Conservation (phyloP, 495 filamentous ascomycete genomes). For the Trichoderma orchidacearum region DNA sequence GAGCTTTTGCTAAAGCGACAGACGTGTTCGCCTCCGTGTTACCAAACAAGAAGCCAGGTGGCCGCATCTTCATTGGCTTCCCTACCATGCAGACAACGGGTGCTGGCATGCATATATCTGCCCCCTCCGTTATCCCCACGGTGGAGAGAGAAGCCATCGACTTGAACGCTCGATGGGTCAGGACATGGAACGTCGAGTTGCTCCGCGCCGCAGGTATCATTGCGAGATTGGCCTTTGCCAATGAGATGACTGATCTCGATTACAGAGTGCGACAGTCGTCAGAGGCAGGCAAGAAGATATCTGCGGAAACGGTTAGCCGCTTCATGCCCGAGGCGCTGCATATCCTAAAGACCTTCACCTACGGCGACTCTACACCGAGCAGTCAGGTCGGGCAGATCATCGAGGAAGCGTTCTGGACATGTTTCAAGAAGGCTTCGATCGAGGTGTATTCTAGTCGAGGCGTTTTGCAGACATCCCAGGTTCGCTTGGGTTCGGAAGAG, state of each 20-base stretch:
- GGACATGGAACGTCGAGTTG: constrained; percentile 95
- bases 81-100: constrained; percentile 95
- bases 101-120: constrained; percentile 91
- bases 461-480: constrained; percentile 60
- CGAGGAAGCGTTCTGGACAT: constrained; percentile 90
- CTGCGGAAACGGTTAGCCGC: constrained; percentile 42
- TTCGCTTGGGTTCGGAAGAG: constrained; percentile 69
- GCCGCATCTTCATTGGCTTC: constrained; percentile 92
- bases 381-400: constrained; percentile 66
- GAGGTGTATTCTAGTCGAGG: constrained; percentile 81
- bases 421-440: constrained; percentile 63
- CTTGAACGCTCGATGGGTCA: constrained; percentile 85
- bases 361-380: constrained; percentile 77
- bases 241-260: constrained; percentile 70
- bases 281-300: constrained; percentile 30
- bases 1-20: constrained; percentile 35
- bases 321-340: constrained; percentile 70
- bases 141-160: constrained; percentile 98
- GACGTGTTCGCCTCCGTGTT: constrained; percentile 85
- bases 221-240: constrained; percentile 70
- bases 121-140: constrained; percentile 91
- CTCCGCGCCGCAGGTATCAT: constrained; percentile 82
- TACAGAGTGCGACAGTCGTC: constrained; percentile 32
- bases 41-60: constrained; percentile 62
- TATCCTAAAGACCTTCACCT: constrained; percentile 69